Evolutionary conservation across 345 rosid species (phyloP).

Genomic region (Aquilaria malaccensis): DNA sequence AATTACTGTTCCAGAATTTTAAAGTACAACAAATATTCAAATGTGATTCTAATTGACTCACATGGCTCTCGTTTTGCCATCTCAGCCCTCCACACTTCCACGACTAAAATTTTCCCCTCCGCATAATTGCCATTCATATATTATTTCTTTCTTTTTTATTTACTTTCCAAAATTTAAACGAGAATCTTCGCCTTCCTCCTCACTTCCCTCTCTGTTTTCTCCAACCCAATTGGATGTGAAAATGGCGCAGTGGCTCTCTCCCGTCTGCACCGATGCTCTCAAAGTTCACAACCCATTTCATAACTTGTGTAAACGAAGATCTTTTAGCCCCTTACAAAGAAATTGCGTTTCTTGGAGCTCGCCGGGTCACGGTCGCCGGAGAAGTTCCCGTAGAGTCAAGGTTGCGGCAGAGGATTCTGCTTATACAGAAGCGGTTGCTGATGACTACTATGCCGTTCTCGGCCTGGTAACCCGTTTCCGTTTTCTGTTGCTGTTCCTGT

Average conservation of each 20-base stretch:
- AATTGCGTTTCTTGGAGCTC: constrained; percentile 21
- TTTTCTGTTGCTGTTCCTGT: constrained; percentile 2
- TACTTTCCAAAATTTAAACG: constrained; percentile 1
- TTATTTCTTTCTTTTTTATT: background rate
- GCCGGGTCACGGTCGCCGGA: constrained; percentile 22
- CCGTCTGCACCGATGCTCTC: constrained; percentile 64
- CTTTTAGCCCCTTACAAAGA: constrained; percentile 31
- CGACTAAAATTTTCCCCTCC: constrained; percentile 40
- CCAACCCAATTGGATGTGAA: background rate
- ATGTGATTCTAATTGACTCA: constrained; percentile 19
- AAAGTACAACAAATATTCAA: too few species aligned
- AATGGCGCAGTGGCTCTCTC: constrained; percentile 79
- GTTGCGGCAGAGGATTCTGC: constrained; percentile 49
- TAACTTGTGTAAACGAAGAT: constrained; percentile 23
- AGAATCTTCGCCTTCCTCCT: constrained; percentile 4
- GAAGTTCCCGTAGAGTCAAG: constrained; percentile 33
- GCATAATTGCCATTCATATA: constrained; percentile 17
- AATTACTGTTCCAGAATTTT: too few species aligned
- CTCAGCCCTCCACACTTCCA: constrained; percentile 39
- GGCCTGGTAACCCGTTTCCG: constrained; percentile 52
- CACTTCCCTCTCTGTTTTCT: background rate
- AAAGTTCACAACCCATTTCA: constrained; percentile 45
- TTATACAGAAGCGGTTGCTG: constrained; percentile 42
- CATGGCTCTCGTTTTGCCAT: constrained; percentile 51
- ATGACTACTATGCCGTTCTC: constrained; percentile 82